These are phyloP conservation scores for Coprinellus micaceus DNA, from an alignment of 768 basidiomycete genomes.

Conservation along the genomic window DNA sequence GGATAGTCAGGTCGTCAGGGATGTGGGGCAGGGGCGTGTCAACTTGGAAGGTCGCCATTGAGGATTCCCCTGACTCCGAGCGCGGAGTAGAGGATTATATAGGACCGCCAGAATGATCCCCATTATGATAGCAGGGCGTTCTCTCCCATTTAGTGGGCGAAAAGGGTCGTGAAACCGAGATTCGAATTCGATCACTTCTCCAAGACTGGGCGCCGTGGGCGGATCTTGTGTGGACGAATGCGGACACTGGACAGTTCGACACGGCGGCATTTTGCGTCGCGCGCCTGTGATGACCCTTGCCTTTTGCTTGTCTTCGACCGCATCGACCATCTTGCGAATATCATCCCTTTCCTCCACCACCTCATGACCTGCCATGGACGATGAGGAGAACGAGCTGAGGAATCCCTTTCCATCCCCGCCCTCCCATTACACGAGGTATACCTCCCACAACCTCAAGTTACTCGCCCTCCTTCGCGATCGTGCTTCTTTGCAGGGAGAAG, in stretches of 20 bases:
- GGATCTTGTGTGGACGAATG: not conserved
- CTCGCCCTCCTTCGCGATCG: constrained; percentile 61
- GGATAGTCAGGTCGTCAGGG: constrained; percentile 60
- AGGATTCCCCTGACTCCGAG: not conserved
- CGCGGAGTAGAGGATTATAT: not conserved
- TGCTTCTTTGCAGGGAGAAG: constrained; percentile 32
- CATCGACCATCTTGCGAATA: not conserved
- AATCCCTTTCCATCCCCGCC: constrained; percentile 91
- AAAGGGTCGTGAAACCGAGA: not conserved
- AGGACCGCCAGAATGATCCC: constrained; percentile 1
- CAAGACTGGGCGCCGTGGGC: not conserved
- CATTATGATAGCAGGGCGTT: constrained; percentile 2
- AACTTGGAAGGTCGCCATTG: constrained; percentile 35
- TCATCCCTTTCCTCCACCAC: not conserved
- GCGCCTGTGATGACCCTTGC: not conserved
- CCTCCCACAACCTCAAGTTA: constrained; percentile 67
- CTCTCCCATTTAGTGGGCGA: not conserved
- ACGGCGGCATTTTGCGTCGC: not conserved
- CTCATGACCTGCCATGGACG: constrained; percentile 44
- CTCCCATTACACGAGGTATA: constrained; percentile 77
- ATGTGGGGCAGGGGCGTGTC: constrained; percentile 37
- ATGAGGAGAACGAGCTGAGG: constrained; percentile 71
- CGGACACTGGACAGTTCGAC: too few species aligned
- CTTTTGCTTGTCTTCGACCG: not conserved
- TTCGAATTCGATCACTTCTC: constrained; percentile 7